phyloP scores from a whole-genome alignment of 2,329 filamentous ascomycete species.

The Tolypocladium ophioglossoides region DNA sequence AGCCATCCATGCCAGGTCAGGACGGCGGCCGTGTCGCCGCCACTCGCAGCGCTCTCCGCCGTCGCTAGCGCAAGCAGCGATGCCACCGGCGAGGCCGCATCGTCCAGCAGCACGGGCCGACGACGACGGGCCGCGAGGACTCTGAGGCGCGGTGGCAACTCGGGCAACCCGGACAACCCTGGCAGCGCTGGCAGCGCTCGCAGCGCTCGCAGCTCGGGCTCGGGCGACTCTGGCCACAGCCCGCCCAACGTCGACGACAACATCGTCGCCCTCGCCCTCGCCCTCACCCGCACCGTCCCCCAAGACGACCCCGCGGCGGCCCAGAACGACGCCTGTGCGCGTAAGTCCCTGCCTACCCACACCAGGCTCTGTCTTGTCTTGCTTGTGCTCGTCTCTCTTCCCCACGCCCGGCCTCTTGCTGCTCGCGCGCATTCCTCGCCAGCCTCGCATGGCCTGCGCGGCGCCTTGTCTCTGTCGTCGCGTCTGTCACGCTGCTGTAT shows the following conservation, averaged over 20 bases:
- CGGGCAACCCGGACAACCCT: too few species aligned
- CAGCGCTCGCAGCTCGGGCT: too few species aligned
- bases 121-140: background rate
- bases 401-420: background rate
- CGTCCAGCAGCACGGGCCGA: background rate
- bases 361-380: background rate
- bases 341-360: background rate
- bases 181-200: too few species aligned
- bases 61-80: background rate
- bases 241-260: background rate
- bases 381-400: too few species aligned
- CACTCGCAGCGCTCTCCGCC: background rate
- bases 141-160: background rate
- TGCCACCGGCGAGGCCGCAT: too few species aligned
- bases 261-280: background rate
- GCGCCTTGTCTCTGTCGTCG: background rate
- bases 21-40: background rate
- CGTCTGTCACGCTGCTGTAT: background rate
- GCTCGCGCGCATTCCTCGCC: background rate
- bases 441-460: background rate
- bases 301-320: background rate
- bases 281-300: background rate
- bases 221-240: too few species aligned
- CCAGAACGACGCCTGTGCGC: background rate
- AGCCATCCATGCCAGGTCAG: background rate